These are phyloP conservation scores for Pythium monospermum DNA, from an alignment of 352 stramenopile species.

Conservation along the genomic window DNA sequence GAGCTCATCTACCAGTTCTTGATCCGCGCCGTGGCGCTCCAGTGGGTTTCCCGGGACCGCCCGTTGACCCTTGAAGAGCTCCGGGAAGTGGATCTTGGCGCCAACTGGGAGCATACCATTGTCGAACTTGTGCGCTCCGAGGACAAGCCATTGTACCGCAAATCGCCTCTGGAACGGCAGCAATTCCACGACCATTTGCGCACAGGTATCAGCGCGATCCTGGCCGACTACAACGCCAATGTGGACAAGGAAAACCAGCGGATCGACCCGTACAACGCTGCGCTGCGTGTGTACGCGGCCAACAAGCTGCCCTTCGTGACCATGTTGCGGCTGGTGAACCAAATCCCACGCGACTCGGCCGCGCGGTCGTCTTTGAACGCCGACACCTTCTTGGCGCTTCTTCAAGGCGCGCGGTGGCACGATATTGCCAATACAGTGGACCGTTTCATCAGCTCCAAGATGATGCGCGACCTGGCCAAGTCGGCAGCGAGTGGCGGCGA, in stretches of 20 bases:
- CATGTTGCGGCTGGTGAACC: constrained; percentile 49
- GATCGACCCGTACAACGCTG: constrained; percentile 52
- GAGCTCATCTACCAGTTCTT: constrained; percentile 41
- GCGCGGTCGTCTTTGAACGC: constrained; percentile 47
- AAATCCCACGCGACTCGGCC: constrained; percentile 36
- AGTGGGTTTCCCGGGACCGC: constrained; percentile 24
- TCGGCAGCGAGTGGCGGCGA: neutral
- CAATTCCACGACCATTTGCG: constrained; percentile 43
- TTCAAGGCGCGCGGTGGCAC: constrained; percentile 57
- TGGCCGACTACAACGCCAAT: constrained; percentile 45
- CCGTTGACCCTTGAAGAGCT: constrained; percentile 33
- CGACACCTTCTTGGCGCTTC: constrained; percentile 56
- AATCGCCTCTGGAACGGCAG: constrained; percentile 42
- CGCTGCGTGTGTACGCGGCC: constrained; percentile 48
- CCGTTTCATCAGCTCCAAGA: constrained; percentile 46
- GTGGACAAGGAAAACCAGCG: constrained; percentile 17
- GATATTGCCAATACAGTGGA: constrained; percentile 60
- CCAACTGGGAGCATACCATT: constrained; percentile 45
- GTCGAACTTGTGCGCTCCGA: constrained; percentile 53
- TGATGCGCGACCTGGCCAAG: constrained; percentile 30
- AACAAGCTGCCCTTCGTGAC: constrained; percentile 47
- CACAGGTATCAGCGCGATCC: constrained; percentile 30
- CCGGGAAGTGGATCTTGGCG: constrained; percentile 22
- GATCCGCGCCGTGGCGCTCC: constrained; percentile 51
- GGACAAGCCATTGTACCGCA: constrained; percentile 50